Evolutionary conservation across 2,329 filamentous ascomycete genomes (phyloP), one percentile per base, ranked within the genome.

Genomic region (Nemania sp.): DNA sequence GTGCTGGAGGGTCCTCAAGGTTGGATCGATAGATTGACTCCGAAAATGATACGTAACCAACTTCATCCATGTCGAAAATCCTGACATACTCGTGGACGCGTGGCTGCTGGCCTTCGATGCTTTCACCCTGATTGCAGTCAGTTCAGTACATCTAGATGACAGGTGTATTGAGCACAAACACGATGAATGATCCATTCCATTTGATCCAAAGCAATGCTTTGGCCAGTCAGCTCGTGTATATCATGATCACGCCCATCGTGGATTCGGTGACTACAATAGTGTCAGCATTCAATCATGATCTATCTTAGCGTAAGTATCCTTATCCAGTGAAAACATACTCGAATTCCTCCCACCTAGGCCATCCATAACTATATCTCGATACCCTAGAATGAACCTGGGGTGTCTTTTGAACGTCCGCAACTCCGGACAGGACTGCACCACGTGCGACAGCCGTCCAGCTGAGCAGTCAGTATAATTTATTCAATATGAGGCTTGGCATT

Each of bases 281-380:
- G 19, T 54, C 19, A 54, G 34, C 37, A 1, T 20, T 7, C n/a
- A n/a, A n/a, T n/a, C n/a, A n/a, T 19, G 5, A 5, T 46, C 30
- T 28, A 11, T 34, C 12, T 5, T 17, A 2, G 15, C 23, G 15
- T 14, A 31, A 14, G 5, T 9, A 2, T 7, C 2, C 6, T 9
- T 23, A 17, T 2, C 5, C 6, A 6, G 5, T 3, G 20, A 34
- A 9, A 15, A 28, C 33, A 42, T 36, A 43, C 52, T 55, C 6
- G 11, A 51, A 55, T 3, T 51, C 17, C 9, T 55, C 52, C 36
- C 5, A 4, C 4, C 31, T 51, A 6, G 8, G 3, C 52, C 52
- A 55, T 26, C 47, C 52, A 23, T 55, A 55, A 26, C 47, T 51
- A 6, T 47, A 55, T 22, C 52, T 26, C 17, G 52, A 55, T 19